Base-by-base conservation (phyloP, 1,284 basidiomycete genomes). In the Polyporus tsugae region DNA sequence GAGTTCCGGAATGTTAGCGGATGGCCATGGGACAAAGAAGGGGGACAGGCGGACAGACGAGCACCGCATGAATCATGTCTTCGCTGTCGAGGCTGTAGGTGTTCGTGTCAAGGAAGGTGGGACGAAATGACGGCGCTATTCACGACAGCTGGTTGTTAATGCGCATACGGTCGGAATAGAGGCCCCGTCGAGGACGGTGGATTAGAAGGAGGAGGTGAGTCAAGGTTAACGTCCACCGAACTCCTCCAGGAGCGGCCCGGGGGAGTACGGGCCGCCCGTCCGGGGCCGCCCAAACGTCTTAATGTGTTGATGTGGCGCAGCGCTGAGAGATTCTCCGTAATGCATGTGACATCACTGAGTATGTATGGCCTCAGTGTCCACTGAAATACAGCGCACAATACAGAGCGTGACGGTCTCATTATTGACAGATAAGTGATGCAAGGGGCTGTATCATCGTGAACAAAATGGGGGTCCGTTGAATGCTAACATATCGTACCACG, bases 41-140 rank as follows among this genome's bases (percentile, higher is more conserved):
- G 61, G 55, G 53, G 53, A 46, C 15, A 62, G 22, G 52, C 76
- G 49, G 57, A 86, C 92, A 91, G 75, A 94, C 94, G 73, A 94
- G 84, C 55, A 93, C 92, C 59, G 92, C 94, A 80, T 96, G 95
- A 71, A 98, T 97, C 94, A 97, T 97, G 29, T 22, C 29, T 38
- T 55, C 25, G 53, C 10, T 19, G 39, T 39, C 39, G 11, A 25
- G 39, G 38, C 38, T 15, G 36, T 60, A 4, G 9, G 33, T 19
- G 55, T 58, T 36, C 4, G 35, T 58, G 36, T 58, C 55, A 38
- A 22, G 36, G 58, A 11, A 22, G 35, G 59, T 58, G 38, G 29
- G 41, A 46, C 10, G 46, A 60, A 46, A 36, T 41, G 25, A 53
- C 11, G 17, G 52, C 29, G 25, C 29, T 25, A 7, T 53, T 36